These are phyloP conservation scores for Lomentospora prolificans DNA, from an alignment of 2,329 filamentous ascomycete genomes.

Conservation along the genomic window DNA sequence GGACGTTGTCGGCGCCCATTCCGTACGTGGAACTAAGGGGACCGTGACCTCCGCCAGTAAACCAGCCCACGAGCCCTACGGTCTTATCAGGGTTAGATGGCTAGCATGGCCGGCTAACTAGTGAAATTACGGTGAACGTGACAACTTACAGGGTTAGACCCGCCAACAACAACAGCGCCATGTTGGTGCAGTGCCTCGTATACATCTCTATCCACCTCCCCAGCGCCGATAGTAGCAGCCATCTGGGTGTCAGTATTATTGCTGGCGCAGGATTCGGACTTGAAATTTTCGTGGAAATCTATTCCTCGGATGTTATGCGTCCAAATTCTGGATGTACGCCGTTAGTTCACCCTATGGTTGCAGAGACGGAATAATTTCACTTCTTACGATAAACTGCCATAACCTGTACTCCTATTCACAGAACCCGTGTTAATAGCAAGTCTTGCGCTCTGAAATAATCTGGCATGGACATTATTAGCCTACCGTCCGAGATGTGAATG, in stretches of 20 bases:
- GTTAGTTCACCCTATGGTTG: too few relatives aligned
- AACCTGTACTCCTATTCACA: background rate
- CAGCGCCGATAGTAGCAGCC: conserved; percentile 7
- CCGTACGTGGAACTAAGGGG: conserved; percentile 28
- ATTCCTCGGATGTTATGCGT: conserved; percentile 7
- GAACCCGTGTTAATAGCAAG: too few relatives aligned
- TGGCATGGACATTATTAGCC: too few relatives aligned
- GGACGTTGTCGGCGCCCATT: conserved; percentile 32
- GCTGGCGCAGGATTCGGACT: background rate
- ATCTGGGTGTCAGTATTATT: background rate
- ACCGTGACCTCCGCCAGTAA: conserved; percentile 30
- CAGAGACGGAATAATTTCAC: too few relatives aligned
- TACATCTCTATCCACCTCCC: conserved; percentile 5
- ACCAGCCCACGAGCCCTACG: conserved; percentile 23
- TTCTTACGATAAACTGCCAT: conserved; percentile 9
- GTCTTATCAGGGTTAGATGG: too few relatives aligned
- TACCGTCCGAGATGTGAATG: conserved; percentile 11
- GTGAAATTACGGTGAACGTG: background rate
- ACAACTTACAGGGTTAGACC: conserved; percentile 3
- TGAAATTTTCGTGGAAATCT: conserved; percentile 7
- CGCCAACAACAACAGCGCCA: conserved; percentile 7
- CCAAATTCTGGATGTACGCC: conserved; percentile 9
- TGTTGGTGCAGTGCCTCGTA: conserved; percentile 7
- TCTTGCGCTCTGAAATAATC: background rate
- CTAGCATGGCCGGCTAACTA: too few relatives aligned